phyloP scores from a whole-genome alignment of 179 eudicot genomes.

The Silene noctiflora region DNA sequence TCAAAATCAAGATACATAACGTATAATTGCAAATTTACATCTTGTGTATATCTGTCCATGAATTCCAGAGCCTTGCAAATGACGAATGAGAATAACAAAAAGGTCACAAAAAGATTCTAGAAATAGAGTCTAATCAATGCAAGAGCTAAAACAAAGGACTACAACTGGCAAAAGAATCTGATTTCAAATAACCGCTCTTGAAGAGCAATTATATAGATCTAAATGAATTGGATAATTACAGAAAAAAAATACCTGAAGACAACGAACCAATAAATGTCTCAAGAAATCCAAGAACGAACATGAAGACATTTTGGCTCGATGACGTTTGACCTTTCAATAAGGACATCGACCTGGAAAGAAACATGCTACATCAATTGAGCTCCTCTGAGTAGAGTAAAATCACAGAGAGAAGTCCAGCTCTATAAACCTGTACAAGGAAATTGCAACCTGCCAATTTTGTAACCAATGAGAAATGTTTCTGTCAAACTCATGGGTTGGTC shows the following conservation, averaged over 20 bases:
- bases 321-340: slow-evolving; percentile 59
- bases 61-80: slow-evolving; percentile 2
- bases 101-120: background rate
- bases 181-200: background rate
- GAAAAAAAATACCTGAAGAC: slow-evolving; percentile 74
- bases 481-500: slow-evolving; percentile 23
- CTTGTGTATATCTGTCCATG: background rate
- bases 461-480: slow-evolving; percentile 25
- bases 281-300: slow-evolving; percentile 72
- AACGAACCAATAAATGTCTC: slow-evolving; percentile 97
- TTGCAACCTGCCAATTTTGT: slow-evolving; percentile 77
- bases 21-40: background rate
- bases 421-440: slow-evolving; percentile 90
- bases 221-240: background rate
- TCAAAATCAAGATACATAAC: background rate
- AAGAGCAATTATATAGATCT: slow-evolving; percentile 8
- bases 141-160: slow-evolving; percentile 10
- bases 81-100: background rate
- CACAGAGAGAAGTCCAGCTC: slow-evolving; percentile 16
- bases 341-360: slow-evolving; percentile 81
- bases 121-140: background rate
- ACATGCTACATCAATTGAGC: slow-evolving; percentile 7
- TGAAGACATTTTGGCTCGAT: slow-evolving; percentile 62
- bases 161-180: background rate
- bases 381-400: slow-evolving; percentile 4